Base-by-base conservation (phyloP, 352 stramenopile genomes). In the Blastocystis sp. region DNA sequence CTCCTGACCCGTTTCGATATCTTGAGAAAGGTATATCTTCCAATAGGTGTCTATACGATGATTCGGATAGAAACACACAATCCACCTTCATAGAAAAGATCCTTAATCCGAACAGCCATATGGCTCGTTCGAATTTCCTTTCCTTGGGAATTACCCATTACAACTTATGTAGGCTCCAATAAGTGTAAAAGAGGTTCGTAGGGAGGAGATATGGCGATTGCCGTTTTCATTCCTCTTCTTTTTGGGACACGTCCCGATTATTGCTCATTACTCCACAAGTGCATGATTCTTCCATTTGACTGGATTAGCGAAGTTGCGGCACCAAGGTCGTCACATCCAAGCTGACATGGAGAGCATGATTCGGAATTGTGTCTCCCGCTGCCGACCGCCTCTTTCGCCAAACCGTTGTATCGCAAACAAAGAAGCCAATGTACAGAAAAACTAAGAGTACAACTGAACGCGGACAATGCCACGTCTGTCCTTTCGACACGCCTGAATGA, bases 71-170 rank as follows among this genome's bases (percentile, higher is more conserved):
- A 69, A 55, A 55, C 16, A 16, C 21, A 26, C 10, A 6, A 45
- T 31, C 35, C 26, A 85, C 74, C 74, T 26, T 85, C 60, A 12
- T 67, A 85, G 24, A 85, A 29, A 37, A 85, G 55, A 67, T 85
- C 74, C 74, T 67, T 66, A 66, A 85, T 69, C 26, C 74, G 55
- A 39, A 85, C 74, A 59, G 74, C 45, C 16, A 85, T 70, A 37
- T 55, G 50, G 35, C 29, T 63, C 24, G 55, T 63, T 69, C 55
- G 50, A 39, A 85, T 63, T 55, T 85, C 74, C 55, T 85, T 85
- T 59, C 74, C 74, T 59, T 67, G 45, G 21, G 50, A 67, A 62
- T 85, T 85, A 70, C 74, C 74, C 74, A 85, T 85, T 63, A 10
- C 37, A 31, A 60, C 45, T 21, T 19, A 55, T 33, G 55, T 21